These are phyloP conservation scores for Albatrellus ellisii DNA, from an alignment of 768 basidiomycete genomes.

Conservation along the genomic window DNA sequence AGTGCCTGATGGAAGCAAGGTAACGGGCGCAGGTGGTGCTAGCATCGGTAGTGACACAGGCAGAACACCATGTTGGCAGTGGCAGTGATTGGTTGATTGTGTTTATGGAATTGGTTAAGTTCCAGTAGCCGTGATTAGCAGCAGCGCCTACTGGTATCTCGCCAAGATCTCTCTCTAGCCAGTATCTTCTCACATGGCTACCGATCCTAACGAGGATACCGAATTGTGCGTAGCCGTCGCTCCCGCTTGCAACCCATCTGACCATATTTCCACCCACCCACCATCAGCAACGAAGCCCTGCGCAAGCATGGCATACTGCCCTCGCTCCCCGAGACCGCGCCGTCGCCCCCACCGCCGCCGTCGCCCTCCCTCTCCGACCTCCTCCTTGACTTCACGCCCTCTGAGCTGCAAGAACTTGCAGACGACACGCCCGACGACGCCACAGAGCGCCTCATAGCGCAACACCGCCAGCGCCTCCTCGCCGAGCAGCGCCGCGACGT, in stretches of 20 bases:
- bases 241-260: neutral
- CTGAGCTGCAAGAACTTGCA: conserved; percentile 52
- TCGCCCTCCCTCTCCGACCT: conserved; percentile 59
- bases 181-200: no score
- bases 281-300: conserved; percentile 79
- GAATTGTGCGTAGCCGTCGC: conserved; percentile 84
- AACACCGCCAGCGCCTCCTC: conserved; percentile 50
- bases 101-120: no score
- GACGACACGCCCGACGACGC: conserved; percentile 72
- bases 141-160: no score
- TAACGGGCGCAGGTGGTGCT: no score
- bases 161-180: no score
- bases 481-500: conserved; percentile 46
- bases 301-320: conserved; percentile 89
- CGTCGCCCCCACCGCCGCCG: conserved; percentile 70
- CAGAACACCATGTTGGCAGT: no score
- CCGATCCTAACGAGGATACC: conserved; percentile 86
- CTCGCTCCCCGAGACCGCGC: conserved; percentile 52
- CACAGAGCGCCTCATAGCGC: conserved; percentile 56
- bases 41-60: no score
- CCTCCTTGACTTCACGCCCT: conserved; percentile 46
- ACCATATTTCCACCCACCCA: conserved; percentile 7
- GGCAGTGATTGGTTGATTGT: no score
- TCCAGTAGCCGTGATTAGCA: no score
- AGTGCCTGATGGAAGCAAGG: no score